These are phyloP conservation scores for Thielaviopsis populi DNA, from an alignment of 2,329 filamentous ascomycete genomes.

Conservation along the genomic window DNA sequence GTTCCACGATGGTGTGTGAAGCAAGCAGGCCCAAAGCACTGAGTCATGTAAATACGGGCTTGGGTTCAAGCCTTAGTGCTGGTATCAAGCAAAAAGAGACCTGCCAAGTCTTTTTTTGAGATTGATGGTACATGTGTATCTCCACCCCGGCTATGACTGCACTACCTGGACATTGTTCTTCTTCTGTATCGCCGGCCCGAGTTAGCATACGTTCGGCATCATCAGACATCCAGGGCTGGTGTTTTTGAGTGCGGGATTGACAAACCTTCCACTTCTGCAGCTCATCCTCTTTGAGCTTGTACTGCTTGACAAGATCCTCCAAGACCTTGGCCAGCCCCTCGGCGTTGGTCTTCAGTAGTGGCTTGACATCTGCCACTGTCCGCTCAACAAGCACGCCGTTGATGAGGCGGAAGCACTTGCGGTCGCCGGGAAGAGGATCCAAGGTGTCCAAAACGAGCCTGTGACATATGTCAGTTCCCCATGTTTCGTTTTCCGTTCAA, in stretches of 20 bases:
- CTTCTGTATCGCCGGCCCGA: constrained; percentile 39
- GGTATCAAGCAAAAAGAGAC: too few species aligned
- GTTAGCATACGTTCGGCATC: background rate
- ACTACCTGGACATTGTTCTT: constrained; percentile 84
- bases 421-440: constrained; percentile 62
- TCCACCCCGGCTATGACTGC: constrained; percentile 42
- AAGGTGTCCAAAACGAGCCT: constrained; percentile 92
- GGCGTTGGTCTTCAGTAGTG: constrained; percentile 80
- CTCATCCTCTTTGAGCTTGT: constrained; percentile 86
- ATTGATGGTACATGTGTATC: background rate
- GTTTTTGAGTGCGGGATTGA: constrained; percentile 4
- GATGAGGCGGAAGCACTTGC: constrained; percentile 98
- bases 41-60: too few species aligned
- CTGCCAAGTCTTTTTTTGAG: background rate
- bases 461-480: constrained; percentile 14
- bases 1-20: too few species aligned
- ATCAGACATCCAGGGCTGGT: background rate
- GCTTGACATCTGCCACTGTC: constrained; percentile 83
- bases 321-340: constrained; percentile 88
- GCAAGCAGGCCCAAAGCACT: too few species aligned
- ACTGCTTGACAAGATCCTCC: constrained; percentile 90
- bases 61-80: too few species aligned
- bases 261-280: constrained; percentile 97
- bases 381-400: constrained; percentile 92
- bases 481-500: background rate